Evolutionary conservation across 2,329 filamentous ascomycete species (phyloP).

Genomic region (Fusarium sp.): DNA sequence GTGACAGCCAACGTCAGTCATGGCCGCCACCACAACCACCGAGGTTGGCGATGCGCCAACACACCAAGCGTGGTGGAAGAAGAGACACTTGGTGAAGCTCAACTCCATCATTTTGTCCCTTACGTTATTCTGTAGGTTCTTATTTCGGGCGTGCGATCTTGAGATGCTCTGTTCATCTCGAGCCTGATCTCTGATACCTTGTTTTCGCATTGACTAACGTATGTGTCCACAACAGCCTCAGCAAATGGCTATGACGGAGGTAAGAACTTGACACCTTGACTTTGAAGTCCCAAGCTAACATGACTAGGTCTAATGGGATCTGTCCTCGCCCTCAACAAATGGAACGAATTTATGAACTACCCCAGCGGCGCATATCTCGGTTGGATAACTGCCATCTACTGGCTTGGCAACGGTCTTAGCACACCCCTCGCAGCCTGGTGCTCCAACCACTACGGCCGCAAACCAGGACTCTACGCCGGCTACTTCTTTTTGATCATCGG

Average conservation of each 20-base stretch:
- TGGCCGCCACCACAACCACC: not conserved
- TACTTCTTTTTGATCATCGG: conserved; percentile 17
- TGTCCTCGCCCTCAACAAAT: conserved; percentile 36
- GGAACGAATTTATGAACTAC: conserved; percentile 43
- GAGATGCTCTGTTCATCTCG: too few relatives aligned
- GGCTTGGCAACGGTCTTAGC: conserved; percentile 42
- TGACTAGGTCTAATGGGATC: conserved; percentile 19
- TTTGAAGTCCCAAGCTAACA: not conserved
- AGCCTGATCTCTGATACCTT: not conserved
- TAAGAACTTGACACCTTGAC: not conserved
- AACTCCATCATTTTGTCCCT: conserved; percentile 11
- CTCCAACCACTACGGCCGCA: conserved; percentile 15
- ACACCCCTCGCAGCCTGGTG: conserved; percentile 37
- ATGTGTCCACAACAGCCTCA: not conserved
- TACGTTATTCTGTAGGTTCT: conserved; percentile 4
- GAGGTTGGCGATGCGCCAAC: not conserved
- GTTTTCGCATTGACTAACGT: not conserved
- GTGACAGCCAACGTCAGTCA: not conserved
- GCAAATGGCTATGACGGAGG: conserved; percentile 24
- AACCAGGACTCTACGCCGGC: not conserved
- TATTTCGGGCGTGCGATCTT: too few relatives aligned
- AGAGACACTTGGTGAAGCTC: conserved; percentile 6
- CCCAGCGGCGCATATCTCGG: conserved; percentile 41
- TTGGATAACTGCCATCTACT: conserved; percentile 47
- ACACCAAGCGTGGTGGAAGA: conserved; percentile 7